Base-by-base conservation (phyloP, 1,139 yeast genomes). In the Diutina catenulata region DNA sequence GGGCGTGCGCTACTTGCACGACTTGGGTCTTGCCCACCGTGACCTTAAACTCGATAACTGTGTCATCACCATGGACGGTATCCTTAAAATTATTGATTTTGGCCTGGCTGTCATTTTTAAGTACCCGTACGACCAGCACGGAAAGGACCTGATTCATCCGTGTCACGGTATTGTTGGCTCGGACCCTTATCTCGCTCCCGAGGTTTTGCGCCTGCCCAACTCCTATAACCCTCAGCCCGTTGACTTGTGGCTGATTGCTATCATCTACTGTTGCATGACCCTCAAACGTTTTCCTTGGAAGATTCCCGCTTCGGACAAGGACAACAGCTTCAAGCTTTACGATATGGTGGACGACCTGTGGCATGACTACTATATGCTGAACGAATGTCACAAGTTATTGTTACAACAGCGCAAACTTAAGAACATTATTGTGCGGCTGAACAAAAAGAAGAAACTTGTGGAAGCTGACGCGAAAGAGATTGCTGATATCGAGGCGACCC, bases 131-230 rank as follows among this genome's bases (percentile, higher is more conserved):
- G 93, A 87, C 49, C 66, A 64, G 45, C 55, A 56, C 42, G 64
- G 65, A 13, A 56, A 56, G 41, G 76, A 74, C 38, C 74, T 72
- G 38, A 68, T 84, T 38, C 86, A 86, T 35, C 71, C 74, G 48
- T 88, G 95, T 38, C 88, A 81, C 47, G 98, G 98, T 5, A 80
- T 91, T 45, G 32, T 46, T 45, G 99, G 99, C 5, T 84, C 95
- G 8, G 99, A 93, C 59, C 99, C 99, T 4, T 91, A 91, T 53
- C 70, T 91, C 51, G 97, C 98, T 1, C 98, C 99, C 0, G 99
- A 91, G 57, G 96, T 88, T 14, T 70, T 93, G 47, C 72, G 74
- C 40, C 70, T 76, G 41, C 40, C 55, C 45, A 73, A 79, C 24
- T 14, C 18, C 3, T 91, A 88, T 53, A 94, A 88, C 53, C 96